Evolutionary conservation across 2,329 filamentous ascomycete genomes (phyloP).

Genomic region (Byssoonygena ceratinophila): DNA sequence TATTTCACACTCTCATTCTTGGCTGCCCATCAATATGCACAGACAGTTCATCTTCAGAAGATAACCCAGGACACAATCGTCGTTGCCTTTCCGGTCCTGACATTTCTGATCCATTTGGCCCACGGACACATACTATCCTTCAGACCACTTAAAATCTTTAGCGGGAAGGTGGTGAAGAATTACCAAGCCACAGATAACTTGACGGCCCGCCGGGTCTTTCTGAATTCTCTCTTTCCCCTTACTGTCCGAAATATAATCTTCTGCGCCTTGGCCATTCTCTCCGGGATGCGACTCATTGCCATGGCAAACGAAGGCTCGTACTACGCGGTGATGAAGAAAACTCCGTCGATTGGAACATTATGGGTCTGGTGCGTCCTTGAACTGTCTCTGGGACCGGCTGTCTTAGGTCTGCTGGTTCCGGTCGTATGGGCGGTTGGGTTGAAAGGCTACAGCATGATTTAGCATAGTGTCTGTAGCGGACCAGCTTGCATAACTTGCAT

Average conservation of each 20-base stretch:
- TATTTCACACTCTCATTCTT: constrained; percentile 39
- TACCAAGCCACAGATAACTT: constrained; percentile 11
- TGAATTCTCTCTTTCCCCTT: constrained; percentile 27
- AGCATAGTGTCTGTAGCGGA: background rate
- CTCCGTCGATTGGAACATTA: constrained; percentile 75
- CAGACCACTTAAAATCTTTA: constrained; percentile 1
- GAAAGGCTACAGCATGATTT: constrained; percentile 44
- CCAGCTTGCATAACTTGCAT: background rate
- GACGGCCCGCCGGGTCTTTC: constrained; percentile 22
- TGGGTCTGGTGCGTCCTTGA: constrained; percentile 94
- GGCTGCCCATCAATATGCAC: constrained; percentile 39
- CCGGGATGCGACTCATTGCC: constrained; percentile 69
- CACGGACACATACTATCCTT: constrained; percentile 37
- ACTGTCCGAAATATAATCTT: constrained; percentile 27
- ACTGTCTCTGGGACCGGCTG: constrained; percentile 58
- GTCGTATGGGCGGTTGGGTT: constrained; percentile 43
- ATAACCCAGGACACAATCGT: constrained; percentile 30
- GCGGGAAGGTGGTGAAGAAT: constrained; percentile 2
- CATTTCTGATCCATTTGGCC: constrained; percentile 35
- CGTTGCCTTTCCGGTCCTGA: constrained; percentile 35
- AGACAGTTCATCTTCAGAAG: constrained; percentile 26
- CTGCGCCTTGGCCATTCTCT: constrained; percentile 25
- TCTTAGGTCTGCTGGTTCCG: constrained; percentile 45
- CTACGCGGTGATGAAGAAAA: constrained; percentile 79
- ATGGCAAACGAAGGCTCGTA: constrained; percentile 73